Percentiles rank a stretch among this genome's conserved stretches.
phyloP scores from a whole-genome alignment of 2,329 filamentous ascomycete genomes.

The Fusarium redolens region DNA sequence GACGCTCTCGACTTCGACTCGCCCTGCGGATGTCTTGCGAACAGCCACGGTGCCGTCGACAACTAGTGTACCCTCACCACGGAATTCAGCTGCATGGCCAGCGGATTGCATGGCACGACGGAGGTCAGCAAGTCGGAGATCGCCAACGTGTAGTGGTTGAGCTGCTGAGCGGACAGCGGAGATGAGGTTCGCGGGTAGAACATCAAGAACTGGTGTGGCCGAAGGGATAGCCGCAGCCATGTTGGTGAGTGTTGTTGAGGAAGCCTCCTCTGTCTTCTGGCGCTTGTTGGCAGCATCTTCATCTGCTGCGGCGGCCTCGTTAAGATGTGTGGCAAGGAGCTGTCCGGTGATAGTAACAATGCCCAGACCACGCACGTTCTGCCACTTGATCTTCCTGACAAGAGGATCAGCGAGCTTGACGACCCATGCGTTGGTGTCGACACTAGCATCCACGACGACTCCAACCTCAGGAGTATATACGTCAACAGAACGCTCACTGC shows the following conservation, averaged over 20 bases:
- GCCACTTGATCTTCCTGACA: slow-evolving; percentile 91
- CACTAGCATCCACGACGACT: slow-evolving; percentile 83
- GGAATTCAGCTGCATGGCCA: slow-evolving; percentile 90
- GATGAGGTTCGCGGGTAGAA: slow-evolving; percentile 69
- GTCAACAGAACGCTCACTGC: slow-evolving; percentile 66
- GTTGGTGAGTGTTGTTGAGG: slow-evolving; percentile 43
- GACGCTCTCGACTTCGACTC: slow-evolving; percentile 87
- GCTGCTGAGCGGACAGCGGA: slow-evolving; percentile 81
- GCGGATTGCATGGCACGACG: slow-evolving; percentile 83
- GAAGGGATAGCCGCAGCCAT: slow-evolving; percentile 36
- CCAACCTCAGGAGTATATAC: slow-evolving; percentile 88
- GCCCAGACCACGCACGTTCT: slow-evolving; percentile 88
- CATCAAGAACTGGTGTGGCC: slow-evolving; percentile 62
- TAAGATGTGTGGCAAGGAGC: slow-evolving; percentile 59
- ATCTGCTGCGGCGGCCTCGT: slow-evolving; percentile 53
- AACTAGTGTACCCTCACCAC: slow-evolving; percentile 90
- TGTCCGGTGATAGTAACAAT: slow-evolving; percentile 92
- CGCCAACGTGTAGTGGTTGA: slow-evolving; percentile 93
- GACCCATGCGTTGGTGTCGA: slow-evolving; percentile 97
- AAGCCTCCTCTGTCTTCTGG: slow-evolving; percentile 57
- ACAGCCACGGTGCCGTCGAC: slow-evolving; percentile 91
- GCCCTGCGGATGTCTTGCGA: slow-evolving; percentile 86
- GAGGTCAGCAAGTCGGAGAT: slow-evolving; percentile 88
- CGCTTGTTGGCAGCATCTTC: slow-evolving; percentile 62
- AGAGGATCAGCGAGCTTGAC: slow-evolving; percentile 89